phyloP scores from a whole-genome alignment of 108 stramenopile genomes.

The Nannochloropsis salina region DNA sequence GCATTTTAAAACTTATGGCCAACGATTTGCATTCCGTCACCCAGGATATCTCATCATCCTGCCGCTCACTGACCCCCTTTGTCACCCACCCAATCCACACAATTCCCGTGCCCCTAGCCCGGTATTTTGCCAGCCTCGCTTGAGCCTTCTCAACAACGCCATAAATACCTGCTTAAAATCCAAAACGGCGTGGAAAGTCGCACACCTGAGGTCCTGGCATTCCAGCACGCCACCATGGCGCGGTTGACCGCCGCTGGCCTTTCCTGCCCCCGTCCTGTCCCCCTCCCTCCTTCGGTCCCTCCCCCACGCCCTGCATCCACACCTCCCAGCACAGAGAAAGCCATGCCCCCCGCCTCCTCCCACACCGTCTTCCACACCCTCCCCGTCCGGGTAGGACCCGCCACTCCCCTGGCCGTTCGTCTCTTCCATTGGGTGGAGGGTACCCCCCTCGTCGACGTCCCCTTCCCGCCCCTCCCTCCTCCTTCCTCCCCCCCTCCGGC shows the following conservation, averaged over 20 bases:
- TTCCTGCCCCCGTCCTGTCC: background rate
- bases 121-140: background rate
- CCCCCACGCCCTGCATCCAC: background rate
- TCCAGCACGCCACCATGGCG: background rate
- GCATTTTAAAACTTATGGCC: too few species aligned
- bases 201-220: conserved; percentile 3
- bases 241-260: background rate
- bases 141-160: background rate
- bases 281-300: background rate
- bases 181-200: conserved; percentile 29
- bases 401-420: conserved; percentile 1
- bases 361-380: background rate
- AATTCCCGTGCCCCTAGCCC: too few species aligned
- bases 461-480: background rate
- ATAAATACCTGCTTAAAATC: conserved; percentile 32
- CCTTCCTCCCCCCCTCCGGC: background rate
- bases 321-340: background rate
- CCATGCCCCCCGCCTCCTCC: background rate
- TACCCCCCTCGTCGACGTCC: background rate
- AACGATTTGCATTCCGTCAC: background rate
- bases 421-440: conserved; percentile 26
- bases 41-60: background rate
- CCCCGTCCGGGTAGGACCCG: background rate
- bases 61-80: too few species aligned
- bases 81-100: too few species aligned